phyloP scores from a whole-genome alignment of 352 stramenopile species.

The Phytophthora brassicae region DNA sequence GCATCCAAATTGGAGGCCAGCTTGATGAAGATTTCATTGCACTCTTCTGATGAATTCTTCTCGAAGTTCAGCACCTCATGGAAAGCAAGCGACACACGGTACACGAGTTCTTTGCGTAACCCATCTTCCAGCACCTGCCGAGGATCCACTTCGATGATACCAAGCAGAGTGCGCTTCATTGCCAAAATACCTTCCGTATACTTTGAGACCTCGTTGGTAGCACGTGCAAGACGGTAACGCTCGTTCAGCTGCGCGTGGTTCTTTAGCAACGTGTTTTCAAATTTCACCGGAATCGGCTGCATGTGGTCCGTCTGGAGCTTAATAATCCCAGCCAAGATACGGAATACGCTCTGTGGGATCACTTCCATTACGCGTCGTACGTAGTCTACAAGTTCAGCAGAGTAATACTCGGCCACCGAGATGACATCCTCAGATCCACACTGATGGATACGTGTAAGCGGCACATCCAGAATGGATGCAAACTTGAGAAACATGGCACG shows the following conservation, averaged over 20 bases:
- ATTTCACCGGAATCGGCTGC: slow-evolving; percentile 89
- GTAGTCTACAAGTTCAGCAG: slow-evolving; percentile 92
- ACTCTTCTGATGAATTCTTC: slow-evolving; percentile 82
- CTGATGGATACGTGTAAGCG: slow-evolving; percentile 92
- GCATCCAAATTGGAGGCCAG: slow-evolving; percentile 88
- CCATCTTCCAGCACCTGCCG: slow-evolving; percentile 93
- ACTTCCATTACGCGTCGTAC: slow-evolving; percentile 94
- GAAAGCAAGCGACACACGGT: slow-evolving; percentile 84
- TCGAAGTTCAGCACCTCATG: slow-evolving; percentile 88
- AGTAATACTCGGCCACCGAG: slow-evolving; percentile 95
- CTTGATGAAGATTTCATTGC: slow-evolving; percentile 83
- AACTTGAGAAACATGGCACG: slow-evolving; percentile 95
- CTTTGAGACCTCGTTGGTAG: slow-evolving; percentile 94
- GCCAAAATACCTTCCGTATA: slow-evolving; percentile 95
- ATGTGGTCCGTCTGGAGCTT: slow-evolving; percentile 93
- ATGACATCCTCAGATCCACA: slow-evolving; percentile 91
- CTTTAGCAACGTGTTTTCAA: slow-evolving; percentile 93
- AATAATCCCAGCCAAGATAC: slow-evolving; percentile 92
- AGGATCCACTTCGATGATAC: slow-evolving; percentile 94
- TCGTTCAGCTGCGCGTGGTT: slow-evolving; percentile 92
- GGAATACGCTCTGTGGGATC: slow-evolving; percentile 94
- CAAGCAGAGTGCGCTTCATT: slow-evolving; percentile 94
- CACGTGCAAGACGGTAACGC: slow-evolving; percentile 91
- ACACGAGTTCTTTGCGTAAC: slow-evolving; percentile 93
- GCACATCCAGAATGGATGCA: slow-evolving; percentile 93